Evolutionary conservation across 352 stramenopile species (phyloP).

Genomic region (Phytophthora fragariae): DNA sequence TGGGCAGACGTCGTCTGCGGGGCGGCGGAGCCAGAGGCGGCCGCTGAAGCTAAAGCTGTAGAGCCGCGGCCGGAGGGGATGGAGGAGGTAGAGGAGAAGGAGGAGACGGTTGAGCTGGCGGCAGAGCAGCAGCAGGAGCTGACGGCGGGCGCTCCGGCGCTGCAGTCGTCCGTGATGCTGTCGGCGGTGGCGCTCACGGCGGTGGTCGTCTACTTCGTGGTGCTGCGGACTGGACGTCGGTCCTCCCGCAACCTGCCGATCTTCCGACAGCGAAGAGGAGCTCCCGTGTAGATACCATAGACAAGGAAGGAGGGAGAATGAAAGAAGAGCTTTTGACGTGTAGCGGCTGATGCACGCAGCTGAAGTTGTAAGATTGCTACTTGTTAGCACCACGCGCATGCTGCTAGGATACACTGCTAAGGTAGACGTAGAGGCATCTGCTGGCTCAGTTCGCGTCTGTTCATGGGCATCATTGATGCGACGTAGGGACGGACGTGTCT

Average conservation of each 20-base stretch:
- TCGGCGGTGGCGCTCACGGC: slow-evolving; percentile 22
- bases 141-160: slow-evolving; percentile 8
- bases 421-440: background rate
- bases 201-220: slow-evolving; percentile 26
- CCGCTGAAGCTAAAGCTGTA: background rate
- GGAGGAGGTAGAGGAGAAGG: background rate
- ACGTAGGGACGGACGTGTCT: slow-evolving; percentile 10
- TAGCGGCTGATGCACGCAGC: no score
- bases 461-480: slow-evolving; percentile 5
- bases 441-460: slow-evolving; percentile 1
- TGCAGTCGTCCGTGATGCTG: slow-evolving; percentile 36
- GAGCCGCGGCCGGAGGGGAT: background rate
- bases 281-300: slow-evolving; percentile 16
- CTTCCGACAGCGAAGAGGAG: slow-evolving; percentile 29
- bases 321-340: no score
- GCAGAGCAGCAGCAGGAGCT: background rate
- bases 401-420: background rate
- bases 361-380: background rate
- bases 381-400: background rate
- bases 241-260: slow-evolving; percentile 25
- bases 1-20: slow-evolving; percentile 41
- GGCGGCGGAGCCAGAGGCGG: background rate
- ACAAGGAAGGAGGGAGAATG: background rate
- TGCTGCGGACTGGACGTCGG: slow-evolving; percentile 16
- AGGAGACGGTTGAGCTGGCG: slow-evolving; percentile 2